phyloP scores from a whole-genome alignment of 345 rosid species.

The Populus euphratica region DNA sequence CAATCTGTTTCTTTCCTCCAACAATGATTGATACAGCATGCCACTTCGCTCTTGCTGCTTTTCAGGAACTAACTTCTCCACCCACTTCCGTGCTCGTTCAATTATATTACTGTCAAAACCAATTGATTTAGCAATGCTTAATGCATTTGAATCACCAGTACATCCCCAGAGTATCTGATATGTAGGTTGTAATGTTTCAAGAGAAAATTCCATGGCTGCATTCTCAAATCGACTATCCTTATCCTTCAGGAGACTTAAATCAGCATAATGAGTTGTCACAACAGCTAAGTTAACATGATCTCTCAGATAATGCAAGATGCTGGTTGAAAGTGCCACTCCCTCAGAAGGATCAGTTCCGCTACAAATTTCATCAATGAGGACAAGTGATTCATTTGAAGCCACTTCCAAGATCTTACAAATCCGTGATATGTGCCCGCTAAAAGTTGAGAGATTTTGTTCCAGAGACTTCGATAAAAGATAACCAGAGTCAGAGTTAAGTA shows the following conservation, averaged over 20 bases:
- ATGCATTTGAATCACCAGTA: slow-evolving; percentile 79
- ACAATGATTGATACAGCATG: slow-evolving; percentile 58
- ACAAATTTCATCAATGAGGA: slow-evolving; percentile 87
- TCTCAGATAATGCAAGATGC: slow-evolving; percentile 70
- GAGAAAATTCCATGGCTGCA: slow-evolving; percentile 93
- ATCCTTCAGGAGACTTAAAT: slow-evolving; percentile 77
- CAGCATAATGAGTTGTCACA: slow-evolving; percentile 88
- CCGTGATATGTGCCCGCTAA: slow-evolving; percentile 80
- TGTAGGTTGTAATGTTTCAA: slow-evolving; percentile 78
- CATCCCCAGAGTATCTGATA: slow-evolving; percentile 80
- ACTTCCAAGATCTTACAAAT: slow-evolving; percentile 65
- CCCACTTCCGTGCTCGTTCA: slow-evolving; percentile 65
- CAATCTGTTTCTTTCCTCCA: slow-evolving; percentile 67
- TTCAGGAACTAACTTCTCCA: slow-evolving; percentile 68
- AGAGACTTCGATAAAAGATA: slow-evolving; percentile 60
- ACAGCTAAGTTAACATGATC: slow-evolving; percentile 56
- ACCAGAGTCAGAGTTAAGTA: slow-evolving; percentile 44
- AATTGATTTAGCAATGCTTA: slow-evolving; percentile 71
- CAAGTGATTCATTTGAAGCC: slow-evolving; percentile 72
- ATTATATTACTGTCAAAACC: slow-evolving; percentile 65
- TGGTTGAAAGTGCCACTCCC: slow-evolving; percentile 82
- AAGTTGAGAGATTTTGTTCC: slow-evolving; percentile 88
- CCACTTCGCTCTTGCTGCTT: slow-evolving; percentile 63
- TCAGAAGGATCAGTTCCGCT: slow-evolving; percentile 97
- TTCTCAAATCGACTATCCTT: slow-evolving; percentile 65